Evolutionary conservation across 1,284 basidiomycete genomes (phyloP), one percentile per base, ranked within the genome.

Genomic region (Pyrrhoderma noxium): DNA sequence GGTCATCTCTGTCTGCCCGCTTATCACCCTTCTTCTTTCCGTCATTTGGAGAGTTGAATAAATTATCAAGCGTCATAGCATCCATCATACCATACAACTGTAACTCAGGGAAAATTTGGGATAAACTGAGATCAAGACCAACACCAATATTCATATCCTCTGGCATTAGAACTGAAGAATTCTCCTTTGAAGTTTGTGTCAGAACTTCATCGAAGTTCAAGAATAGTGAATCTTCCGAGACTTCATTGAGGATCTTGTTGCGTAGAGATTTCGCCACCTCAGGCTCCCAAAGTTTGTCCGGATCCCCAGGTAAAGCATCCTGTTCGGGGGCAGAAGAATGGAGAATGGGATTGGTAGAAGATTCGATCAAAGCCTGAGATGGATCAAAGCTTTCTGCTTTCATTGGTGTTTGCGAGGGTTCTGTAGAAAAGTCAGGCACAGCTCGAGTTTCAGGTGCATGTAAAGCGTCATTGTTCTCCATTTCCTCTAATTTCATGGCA

Each of bases 71-170:
- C 3, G 65, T 65, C 22, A 69, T 62, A 37, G 75, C 66, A 56
- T 82, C 80, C 35, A 79, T 66, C 41, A 84, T 64, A 19, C 68
- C 70, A 25, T 76, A 69, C 8, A 76, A 71, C 45, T 74, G 77
- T 22, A 82, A 68, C 53, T 84, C 86, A 9, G 79, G 82, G 60
- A 84, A 89, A 39, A 85, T 74, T 27, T 72, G 70, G 2, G 74
- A 72, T 21, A 83, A 64, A 58, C 78, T 79, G 34, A 72, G 61
- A 45, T 72, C 65, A n/a, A 66, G 65, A 19, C 65, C 58, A 31
- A 60, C 58, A 21, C 71, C 62, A 13, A 69, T 58, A 27, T 60
- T 49, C 21, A 57, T 53, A 38, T 73, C 67, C 2, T 69, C 67
- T 0, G 36, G n/a, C n/a, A 16, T 23, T 25, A 40, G 43, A 34